Conservation (phyloP, 2,329 filamentous ascomycete genomes). For the Colletotrichum sp. region DNA sequence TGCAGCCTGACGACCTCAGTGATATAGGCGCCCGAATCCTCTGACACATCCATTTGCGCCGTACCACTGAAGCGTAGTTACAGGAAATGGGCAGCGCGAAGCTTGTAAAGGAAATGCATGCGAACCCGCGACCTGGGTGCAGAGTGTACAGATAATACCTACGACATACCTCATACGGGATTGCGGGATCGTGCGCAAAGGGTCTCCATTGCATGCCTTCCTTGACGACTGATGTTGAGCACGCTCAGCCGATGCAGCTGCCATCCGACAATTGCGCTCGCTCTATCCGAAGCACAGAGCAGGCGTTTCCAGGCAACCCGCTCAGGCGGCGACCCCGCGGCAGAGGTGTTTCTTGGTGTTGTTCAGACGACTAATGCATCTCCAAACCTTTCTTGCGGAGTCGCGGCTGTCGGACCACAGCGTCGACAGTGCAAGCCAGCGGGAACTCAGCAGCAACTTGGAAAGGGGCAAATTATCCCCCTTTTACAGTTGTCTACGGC, state of each 20-base stretch:
- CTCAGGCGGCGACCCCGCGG: background rate
- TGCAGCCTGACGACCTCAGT: background rate
- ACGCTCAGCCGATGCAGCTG: slow-evolving; percentile 10
- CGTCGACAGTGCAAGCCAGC: background rate
- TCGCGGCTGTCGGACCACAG: background rate
- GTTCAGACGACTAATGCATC: background rate
- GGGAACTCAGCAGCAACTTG: background rate
- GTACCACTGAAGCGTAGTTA: background rate
- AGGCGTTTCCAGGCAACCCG: background rate
- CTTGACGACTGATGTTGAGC: background rate
- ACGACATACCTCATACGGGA: background rate
- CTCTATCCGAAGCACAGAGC: background rate
- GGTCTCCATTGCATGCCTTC: background rate
- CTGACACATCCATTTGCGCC: background rate
- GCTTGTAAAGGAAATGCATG: background rate
- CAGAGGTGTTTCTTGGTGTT: background rate
- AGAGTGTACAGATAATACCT: background rate
- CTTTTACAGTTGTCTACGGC: background rate
- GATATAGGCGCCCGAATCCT: background rate
- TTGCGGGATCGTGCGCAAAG: background rate
- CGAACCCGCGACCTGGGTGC: background rate
- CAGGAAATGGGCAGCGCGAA: background rate
- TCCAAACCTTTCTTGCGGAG: background rate
- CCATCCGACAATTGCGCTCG: background rate
- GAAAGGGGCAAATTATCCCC: background rate